Base-by-base conservation (phyloP, 2,329 filamentous ascomycete species). In the Fusarium guadeloupense region DNA sequence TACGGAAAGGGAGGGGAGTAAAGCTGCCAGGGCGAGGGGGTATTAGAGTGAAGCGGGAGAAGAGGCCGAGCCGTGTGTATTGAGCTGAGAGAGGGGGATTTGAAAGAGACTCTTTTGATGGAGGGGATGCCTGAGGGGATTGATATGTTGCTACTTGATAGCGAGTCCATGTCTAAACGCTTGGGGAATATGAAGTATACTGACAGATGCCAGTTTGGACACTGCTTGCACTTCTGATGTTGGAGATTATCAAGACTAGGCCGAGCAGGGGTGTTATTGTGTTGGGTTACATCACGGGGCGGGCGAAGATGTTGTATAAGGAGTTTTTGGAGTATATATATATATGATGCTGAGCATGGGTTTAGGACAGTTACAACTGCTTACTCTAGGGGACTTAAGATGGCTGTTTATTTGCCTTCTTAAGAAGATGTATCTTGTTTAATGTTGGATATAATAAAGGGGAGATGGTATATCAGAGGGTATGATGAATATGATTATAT, bases 121-220 rank as follows among this genome's bases (percentile, higher is more conserved):
- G 75, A 68, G 35, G 65, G 60, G 1, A 59, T 88, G 51, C 77
- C 78, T 0, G 72, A 76, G 1, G 67, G 78, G 25, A 74, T 89
- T 31, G 84, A 88, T 54, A 75, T 88, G 34, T 59, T 89, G 30
- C 73, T 88, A n/a, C 75, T 89, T 9, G 86, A 89, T 62, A 88
- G 85, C 88, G 72, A 75, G 85, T 79, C 4, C 0, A 6, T 13
- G 13, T 26, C 25, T 9, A 26, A 12, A 14, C 12, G 7, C 13
- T 12, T 26, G 28, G 23, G 23, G 4, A 2, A 0, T 3, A 2
- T 21, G 8, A 12, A 4, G 14, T 37, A 14, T 45, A 6, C 41
- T 69, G 35, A 62, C 8, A 9, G 1, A 9, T 1, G 14, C 7
- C 2, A 87, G 83, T 87, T 43, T 87, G 84, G 84, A 80, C 83